Percentiles rank a stretch among this genome's conserved stretches.
Conservation (phyloP, 2,329 filamentous ascomycete species). For the Calonectria pseudoturangicola region DNA sequence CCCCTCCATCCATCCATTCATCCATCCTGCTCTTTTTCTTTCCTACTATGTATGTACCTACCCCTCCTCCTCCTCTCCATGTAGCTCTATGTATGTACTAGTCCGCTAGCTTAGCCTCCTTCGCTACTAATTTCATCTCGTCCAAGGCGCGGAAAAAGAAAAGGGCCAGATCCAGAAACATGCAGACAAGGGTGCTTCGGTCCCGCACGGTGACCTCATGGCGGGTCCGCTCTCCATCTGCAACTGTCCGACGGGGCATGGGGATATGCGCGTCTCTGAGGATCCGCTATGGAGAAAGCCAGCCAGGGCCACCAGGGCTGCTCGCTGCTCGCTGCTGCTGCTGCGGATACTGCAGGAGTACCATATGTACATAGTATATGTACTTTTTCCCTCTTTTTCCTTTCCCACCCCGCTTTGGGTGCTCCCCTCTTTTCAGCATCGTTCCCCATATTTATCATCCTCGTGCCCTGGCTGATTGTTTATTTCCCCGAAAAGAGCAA, state of each 20-base stretch:
- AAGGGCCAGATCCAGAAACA: constrained; percentile 30
- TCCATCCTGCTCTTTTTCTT: too few relatives aligned
- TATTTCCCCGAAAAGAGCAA: constrained; percentile 5
- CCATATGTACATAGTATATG: too few relatives aligned
- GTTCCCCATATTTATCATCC: constrained; percentile 21
- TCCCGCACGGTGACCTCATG: constrained; percentile 31
- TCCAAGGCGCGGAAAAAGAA: constrained; percentile 9
- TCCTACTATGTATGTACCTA: too few relatives aligned
- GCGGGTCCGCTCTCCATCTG: constrained; percentile 30
- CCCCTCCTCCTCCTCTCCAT: too few relatives aligned
- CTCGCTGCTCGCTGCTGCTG: neutral
- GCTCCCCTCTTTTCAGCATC: constrained; percentile 5
- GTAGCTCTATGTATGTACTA: too few relatives aligned
- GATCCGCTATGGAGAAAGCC: constrained; percentile 1
- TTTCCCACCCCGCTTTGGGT: constrained; percentile 5
- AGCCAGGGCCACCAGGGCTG: neutral
- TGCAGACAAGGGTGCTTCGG: constrained; percentile 20
- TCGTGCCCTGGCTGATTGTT: neutral
- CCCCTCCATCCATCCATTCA: too few relatives aligned
- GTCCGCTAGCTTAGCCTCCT: too few relatives aligned
- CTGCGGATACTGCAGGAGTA: too few relatives aligned
- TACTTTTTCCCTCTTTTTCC: neutral
- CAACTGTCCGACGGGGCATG: constrained; percentile 33
- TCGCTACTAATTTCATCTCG: too few relatives aligned
- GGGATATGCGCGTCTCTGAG: constrained; percentile 2